These are phyloP conservation scores for Penicillium glabrum DNA, from an alignment of 2,329 filamentous ascomycete species.

Conservation along the genomic window DNA sequence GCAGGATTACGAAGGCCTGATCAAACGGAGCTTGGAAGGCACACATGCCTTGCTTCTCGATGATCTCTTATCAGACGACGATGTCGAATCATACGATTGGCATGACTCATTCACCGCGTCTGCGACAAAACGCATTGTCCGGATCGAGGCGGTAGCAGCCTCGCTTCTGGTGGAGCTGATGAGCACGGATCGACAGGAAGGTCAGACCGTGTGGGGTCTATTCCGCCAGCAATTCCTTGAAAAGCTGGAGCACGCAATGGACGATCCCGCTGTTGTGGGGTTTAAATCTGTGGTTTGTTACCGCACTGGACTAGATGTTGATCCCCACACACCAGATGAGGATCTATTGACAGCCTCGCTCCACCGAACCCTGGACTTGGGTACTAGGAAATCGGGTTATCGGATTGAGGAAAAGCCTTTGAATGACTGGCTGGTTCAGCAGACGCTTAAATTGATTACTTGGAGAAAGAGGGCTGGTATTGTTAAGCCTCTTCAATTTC, in stretches of 20 bases:
- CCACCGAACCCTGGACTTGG: conserved; percentile 26
- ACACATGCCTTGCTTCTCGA: conserved; percentile 77
- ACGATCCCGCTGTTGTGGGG: conserved; percentile 67
- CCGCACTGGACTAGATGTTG: conserved; percentile 68
- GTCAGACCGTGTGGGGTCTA: conserved; percentile 24
- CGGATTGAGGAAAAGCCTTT: conserved; percentile 61
- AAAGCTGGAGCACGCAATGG: conserved; percentile 57
- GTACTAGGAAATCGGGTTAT: conserved; percentile 26
- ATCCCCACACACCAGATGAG: conserved; percentile 48
- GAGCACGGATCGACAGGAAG: conserved; percentile 31
- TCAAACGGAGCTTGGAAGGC: conserved; percentile 65
- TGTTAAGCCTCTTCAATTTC: conserved; percentile 77
- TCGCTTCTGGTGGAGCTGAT: conserved; percentile 56
- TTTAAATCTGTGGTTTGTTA: conserved; percentile 88
- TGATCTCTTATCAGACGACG: conserved; percentile 64
- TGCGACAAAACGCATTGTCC: conserved; percentile 69
- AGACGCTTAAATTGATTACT: conserved; percentile 55
- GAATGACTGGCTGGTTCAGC: conserved; percentile 69
- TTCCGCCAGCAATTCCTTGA: conserved; percentile 32
- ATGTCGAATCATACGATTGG: conserved; percentile 61
- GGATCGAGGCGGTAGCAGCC: conserved; percentile 72
- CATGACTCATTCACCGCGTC: conserved; percentile 66
- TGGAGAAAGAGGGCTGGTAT: conserved; percentile 46
- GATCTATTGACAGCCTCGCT: conserved; percentile 32
- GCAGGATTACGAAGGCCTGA: conserved; percentile 57